Conservation (phyloP, 225 moss, liverwort and hornwort species). For the Polytrichum commune region DNA sequence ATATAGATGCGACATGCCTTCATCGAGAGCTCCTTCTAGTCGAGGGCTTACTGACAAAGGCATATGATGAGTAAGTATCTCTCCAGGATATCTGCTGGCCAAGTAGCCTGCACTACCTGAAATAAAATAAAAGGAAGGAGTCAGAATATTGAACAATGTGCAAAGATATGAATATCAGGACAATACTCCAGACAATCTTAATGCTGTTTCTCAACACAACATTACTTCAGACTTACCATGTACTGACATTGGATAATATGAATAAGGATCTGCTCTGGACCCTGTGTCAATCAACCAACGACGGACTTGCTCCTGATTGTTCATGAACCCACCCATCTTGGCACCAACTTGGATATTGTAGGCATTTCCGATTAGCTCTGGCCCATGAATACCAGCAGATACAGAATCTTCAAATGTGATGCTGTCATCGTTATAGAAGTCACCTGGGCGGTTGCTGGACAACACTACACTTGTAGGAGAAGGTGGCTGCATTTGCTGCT, state of each 20-base stretch:
- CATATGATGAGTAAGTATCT: conserved; percentile 7
- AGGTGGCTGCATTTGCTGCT: conserved; percentile 13
- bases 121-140: too few relatives aligned
- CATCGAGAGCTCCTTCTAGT: conserved; percentile 14
- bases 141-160: too few relatives aligned
- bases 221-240: conserved; percentile 12
- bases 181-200: too few relatives aligned
- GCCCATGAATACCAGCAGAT: conserved; percentile 1
- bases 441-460: conserved; percentile 8
- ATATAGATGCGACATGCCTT: conserved; percentile 20
- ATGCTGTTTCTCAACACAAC: too few relatives aligned
- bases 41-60: not conserved
- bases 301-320: conserved; percentile 11
- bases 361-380: conserved; percentile 8
- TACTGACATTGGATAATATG: conserved; percentile 4
- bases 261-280: conserved; percentile 6
- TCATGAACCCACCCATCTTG: conserved; percentile 2
- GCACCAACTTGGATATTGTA: conserved; percentile 8
- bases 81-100: conserved; percentile 23
- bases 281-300: conserved; percentile 30
- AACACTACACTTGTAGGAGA: conserved; percentile 10
- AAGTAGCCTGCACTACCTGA: conserved; percentile 27
- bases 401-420: conserved; percentile 11
- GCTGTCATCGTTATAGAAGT: conserved; percentile 6
- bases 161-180: too few relatives aligned